phyloP scores from a whole-genome alignment of 768 basidiomycete genomes.

The Suillus discolor region DNA sequence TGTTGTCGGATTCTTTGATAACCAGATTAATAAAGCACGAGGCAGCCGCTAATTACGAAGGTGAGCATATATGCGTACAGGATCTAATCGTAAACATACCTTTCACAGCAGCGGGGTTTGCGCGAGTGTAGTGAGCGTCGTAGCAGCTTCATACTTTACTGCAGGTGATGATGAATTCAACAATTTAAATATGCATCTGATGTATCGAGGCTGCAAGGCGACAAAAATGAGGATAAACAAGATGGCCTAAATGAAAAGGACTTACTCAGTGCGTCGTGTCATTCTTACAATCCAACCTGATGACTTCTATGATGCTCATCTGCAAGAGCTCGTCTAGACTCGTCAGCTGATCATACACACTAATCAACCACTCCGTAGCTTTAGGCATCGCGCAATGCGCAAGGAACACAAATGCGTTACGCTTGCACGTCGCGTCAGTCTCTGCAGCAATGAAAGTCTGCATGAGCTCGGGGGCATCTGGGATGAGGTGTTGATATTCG shows the following conservation, averaged over 20 bases:
- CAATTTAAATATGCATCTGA: slow-evolving; percentile 83
- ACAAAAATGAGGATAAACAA: slow-evolving; percentile 10
- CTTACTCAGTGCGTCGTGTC: slow-evolving; percentile 67
- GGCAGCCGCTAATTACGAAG: slow-evolving; percentile 70
- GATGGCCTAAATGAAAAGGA: slow-evolving; percentile 10
- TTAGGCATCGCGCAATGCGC: slow-evolving; percentile 74
- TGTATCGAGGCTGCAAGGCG: slow-evolving; percentile 76
- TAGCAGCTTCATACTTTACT: slow-evolving; percentile 97
- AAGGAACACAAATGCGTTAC: neutral
- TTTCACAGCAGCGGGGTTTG: slow-evolving; percentile 97
- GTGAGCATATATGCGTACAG: slow-evolving; percentile 9
- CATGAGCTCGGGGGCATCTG: slow-evolving; percentile 1
- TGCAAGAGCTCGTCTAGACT: slow-evolving; percentile 90
- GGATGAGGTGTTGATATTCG: neutral
- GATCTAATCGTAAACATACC: slow-evolving; percentile 45
- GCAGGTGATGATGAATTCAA: slow-evolving; percentile 88
- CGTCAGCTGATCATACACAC: slow-evolving; percentile 81
- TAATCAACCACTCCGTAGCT: slow-evolving; percentile 89
- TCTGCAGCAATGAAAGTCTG: neutral
- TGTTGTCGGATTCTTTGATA: slow-evolving; percentile 97
- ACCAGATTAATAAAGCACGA: slow-evolving; percentile 86
- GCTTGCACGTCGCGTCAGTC: neutral
- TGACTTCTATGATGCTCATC: slow-evolving; percentile 94
- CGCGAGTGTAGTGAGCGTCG: slow-evolving; percentile 89
- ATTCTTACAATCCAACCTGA: slow-evolving; percentile 61